phyloP scores from a whole-genome alignment of 805 yeast species.

The Candida awuae region DNA sequence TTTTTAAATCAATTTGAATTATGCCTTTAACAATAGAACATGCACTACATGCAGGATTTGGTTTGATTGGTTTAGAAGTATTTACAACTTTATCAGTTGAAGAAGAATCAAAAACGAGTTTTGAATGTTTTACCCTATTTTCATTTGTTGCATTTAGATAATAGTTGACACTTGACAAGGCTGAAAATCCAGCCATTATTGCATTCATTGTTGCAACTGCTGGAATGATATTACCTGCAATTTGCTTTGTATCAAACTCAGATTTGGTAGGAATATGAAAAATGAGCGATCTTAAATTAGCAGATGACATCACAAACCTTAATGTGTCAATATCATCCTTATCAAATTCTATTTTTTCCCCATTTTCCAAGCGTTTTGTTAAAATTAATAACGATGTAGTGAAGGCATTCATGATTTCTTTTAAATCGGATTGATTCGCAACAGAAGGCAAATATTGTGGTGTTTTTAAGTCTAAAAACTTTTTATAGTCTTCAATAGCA shows the following conservation, averaged over 20 bases:
- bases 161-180: constrained; percentile 57
- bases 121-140: constrained; percentile 28
- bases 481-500: not conserved
- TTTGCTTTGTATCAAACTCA: constrained; percentile 82
- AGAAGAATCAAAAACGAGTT: constrained; percentile 45
- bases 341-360: constrained; percentile 60
- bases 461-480: not conserved
- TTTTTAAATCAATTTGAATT: constrained; percentile 27
- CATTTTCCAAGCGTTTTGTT: constrained; percentile 36
- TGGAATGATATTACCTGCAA: constrained; percentile 97
- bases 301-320: constrained; percentile 77
- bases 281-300: constrained; percentile 65
- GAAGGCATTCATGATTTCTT: constrained; percentile 64
- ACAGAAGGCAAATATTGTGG: constrained; percentile 1
- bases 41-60: constrained; percentile 66
- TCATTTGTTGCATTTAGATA: constrained; percentile 24
- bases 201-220: constrained; percentile 99
- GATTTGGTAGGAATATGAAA: constrained; percentile 66
- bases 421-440: constrained; percentile 35
- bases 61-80: constrained; percentile 50
- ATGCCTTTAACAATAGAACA: constrained; percentile 53
- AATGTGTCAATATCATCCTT: constrained; percentile 93
- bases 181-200: constrained; percentile 82
- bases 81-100: constrained; percentile 57
- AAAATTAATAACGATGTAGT: constrained; percentile 40